Base-by-base conservation (phyloP, 306 rosid genomes). In the Heteromeles arbutifolia region DNA sequence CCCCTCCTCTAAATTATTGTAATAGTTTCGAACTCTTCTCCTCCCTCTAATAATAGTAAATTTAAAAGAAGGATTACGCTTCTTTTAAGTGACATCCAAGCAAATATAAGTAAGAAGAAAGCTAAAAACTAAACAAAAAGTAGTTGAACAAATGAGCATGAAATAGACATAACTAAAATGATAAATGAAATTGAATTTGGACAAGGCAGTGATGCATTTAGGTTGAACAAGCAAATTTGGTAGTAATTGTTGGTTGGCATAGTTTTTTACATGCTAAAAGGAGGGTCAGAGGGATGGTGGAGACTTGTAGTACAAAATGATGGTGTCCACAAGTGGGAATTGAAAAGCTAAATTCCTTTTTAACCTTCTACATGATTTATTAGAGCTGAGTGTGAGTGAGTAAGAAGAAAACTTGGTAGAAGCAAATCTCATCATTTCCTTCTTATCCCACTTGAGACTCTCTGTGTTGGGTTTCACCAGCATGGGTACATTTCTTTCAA, bases 321-420 rank as follows among this genome's bases (percentile, higher is more conserved):
- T 90, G 86, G 69, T 92, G 89, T 82, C 85, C 78, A 69, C 68
- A 83, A 87, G 85, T 86, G 86, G 85, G 75, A 87, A 75, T 87
- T 87, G 83, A 84, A 92, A 92, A 92, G 93, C 80, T 79, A 65
- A 75, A 78, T 53, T 83, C 83, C 91, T 88, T 92, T 19, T n/a
- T 12, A 45, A 69, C 73, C 82, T 34, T 58, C 75, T 69, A 75
- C 63, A 32, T 70, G 61, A 68, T 75, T 74, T 39, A 29, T 74
- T 39, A 29, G 54, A 17, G n/a, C n/a, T 17, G 64, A 72, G 37
- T 72, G 65, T 29, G 65, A 72, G 17, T 22, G 66, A 13, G 58
- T 31, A 57, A 24, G 14, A 56, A 39, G 61, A 56, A n/a, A 56
- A 62, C 19, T 62, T 29, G 70, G 63, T 18, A 21, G 61, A 44